Base-by-base conservation (phyloP, 1,284 basidiomycete species). In the Acaromyces ingoldii region DNA sequence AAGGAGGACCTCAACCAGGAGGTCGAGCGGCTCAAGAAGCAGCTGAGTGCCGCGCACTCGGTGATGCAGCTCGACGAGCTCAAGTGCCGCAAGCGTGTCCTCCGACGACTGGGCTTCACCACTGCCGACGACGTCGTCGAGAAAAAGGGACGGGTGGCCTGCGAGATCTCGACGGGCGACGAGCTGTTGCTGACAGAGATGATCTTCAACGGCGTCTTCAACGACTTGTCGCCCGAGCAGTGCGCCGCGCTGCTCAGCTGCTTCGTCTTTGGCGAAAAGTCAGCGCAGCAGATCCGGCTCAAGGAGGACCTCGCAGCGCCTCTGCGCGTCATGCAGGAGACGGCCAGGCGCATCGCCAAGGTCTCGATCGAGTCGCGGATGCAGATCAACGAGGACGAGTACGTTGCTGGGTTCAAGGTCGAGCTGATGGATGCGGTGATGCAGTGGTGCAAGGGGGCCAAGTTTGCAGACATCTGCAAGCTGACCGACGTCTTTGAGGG, bases 261-360 rank as follows among this genome's bases (percentile, higher is more conserved):
- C 74, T 99, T 98, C 72, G 93, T 98, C 15, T 98, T 98, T 76
- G 83, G 85, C 15, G 95, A 99, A 76, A 97, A 97, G 91, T 93
- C 89, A 65, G 90, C 95, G 69, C 85, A 91, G 68, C 81, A 82
- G 26, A 87, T 85, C 2, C 88, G 87, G 65, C 81, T 98, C 39
- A 88, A 88, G 65, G 92, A 97, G 72, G 92, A 96, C 57, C 82
- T 98, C 2, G 89, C 91, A 0, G 86, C 86, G 0, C 93, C 95
- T 0, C 78, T 99, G 31, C 85, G 92, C 0, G 83, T 89, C 13
- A 89, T 98, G 85, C 93, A 97, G 78, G 95, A 98, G 74, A 84
- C 89, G 31, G 95, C 95, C 0, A 79, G 90, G 19, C 83, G 91
- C 42, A 99, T 99, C 66, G 93, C 93, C 13, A 92, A 90, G 72